A percentile compares a stretch with the other conserved stretches of the same genome.
These are phyloP conservation scores for Endotrypanum monterogeii DNA, from an alignment of 208 protist genomes.

Conservation along the genomic window DNA sequence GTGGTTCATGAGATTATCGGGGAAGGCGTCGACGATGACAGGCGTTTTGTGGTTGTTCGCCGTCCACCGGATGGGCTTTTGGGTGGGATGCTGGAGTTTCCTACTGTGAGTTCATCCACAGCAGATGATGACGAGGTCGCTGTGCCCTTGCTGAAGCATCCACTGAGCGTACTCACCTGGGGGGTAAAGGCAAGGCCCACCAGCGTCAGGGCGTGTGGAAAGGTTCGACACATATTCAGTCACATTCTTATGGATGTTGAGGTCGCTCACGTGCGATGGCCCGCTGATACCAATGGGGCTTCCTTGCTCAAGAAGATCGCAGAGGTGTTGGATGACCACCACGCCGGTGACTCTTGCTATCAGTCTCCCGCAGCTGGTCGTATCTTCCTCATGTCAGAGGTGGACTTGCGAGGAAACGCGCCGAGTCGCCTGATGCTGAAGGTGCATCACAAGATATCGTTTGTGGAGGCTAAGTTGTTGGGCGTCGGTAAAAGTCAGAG, in stretches of 20 bases:
- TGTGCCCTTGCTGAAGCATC: conserved; percentile 7
- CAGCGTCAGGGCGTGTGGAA: conserved; percentile 22
- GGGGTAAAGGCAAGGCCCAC: neutral
- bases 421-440: conserved; percentile 72
- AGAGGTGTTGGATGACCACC: conserved; percentile 14
- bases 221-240: conserved; percentile 79
- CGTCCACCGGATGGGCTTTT: conserved; percentile 62
- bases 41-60: conserved; percentile 67
- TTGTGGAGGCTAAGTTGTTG: conserved; percentile 1
- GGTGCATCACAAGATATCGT: conserved; percentile 35
- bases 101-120: conserved; percentile 29
- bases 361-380: conserved; percentile 13
- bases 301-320: conserved; percentile 18
- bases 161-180: conserved; percentile 8
- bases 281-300: neutral
- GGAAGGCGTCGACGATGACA: neutral
- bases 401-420: conserved; percentile 39
- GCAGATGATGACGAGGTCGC: neutral
- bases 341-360: conserved; percentile 1
- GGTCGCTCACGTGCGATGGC: conserved; percentile 60
- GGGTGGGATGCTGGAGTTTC: conserved; percentile 87
- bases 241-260: conserved; percentile 82
- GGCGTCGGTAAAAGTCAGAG: neutral
- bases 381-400: conserved; percentile 56
- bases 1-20: conserved; percentile 67